Evolutionary conservation across 2,329 filamentous ascomycete species (phyloP).

Genomic region (Penicillium sp.): DNA sequence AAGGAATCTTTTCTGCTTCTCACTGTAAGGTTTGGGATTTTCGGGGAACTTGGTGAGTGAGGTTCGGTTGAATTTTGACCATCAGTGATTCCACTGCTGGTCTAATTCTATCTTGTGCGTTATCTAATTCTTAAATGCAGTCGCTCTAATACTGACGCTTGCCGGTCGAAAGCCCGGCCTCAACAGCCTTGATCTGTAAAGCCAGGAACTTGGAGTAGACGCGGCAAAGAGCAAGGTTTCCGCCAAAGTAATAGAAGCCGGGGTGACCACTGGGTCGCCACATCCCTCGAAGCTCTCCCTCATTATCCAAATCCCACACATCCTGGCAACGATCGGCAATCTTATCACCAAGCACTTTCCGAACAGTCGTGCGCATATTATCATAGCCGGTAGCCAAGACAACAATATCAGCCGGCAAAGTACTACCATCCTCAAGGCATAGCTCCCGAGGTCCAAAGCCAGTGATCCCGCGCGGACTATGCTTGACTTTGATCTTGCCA

Average conservation of each 20-base stretch:
- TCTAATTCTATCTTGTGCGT: background rate
- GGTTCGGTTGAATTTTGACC: background rate
- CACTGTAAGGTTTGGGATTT: no score
- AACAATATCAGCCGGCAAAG: conserved; percentile 63
- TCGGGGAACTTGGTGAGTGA: no score
- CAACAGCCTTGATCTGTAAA: conserved; percentile 51
- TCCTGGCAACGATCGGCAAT: conserved; percentile 59
- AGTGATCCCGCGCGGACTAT: conserved; percentile 55
- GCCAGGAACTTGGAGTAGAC: conserved; percentile 59
- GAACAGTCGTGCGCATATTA: conserved; percentile 66
- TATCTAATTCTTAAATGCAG: background rate
- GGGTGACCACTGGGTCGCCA: conserved; percentile 64
- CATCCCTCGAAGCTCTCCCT: conserved; percentile 54
- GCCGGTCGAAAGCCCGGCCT: conserved; percentile 36
- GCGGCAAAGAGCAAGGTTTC: conserved; percentile 63
- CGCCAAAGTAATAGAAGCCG: conserved; percentile 67
- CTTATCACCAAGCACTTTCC: conserved; percentile 62
- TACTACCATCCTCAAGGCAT: conserved; percentile 55
- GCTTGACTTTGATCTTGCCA: conserved; percentile 62
- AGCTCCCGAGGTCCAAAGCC: conserved; percentile 51
- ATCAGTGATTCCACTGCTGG: background rate
- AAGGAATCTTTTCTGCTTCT: no score
- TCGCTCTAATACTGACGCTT: conserved; percentile 1
- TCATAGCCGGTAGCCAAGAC: conserved; percentile 66
- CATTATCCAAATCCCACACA: conserved; percentile 63